These are phyloP conservation scores for Aspergillus alliaceus DNA, from an alignment of 2,329 filamentous ascomycete species.

Conservation along the genomic window DNA sequence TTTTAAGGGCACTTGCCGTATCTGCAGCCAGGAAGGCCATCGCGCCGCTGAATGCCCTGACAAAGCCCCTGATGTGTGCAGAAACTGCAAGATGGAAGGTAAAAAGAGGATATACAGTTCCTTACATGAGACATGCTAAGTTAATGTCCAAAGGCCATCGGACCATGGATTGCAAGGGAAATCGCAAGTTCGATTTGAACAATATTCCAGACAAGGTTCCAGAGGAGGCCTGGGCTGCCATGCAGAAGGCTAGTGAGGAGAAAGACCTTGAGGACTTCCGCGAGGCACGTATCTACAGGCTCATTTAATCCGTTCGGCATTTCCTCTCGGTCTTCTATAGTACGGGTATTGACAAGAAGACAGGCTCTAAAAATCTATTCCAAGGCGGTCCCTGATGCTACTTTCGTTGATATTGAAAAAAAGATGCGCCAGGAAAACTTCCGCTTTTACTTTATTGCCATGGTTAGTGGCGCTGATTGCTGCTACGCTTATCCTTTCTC, in stretches of 20 bases:
- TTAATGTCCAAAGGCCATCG: conserved; percentile 39
- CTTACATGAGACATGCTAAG: not conserved
- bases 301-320: not conserved
- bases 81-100: conserved; percentile 50
- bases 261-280: conserved; percentile 54
- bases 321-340: too few species aligned
- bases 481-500: not conserved
- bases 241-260: conserved; percentile 50
- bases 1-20: conserved; percentile 48
- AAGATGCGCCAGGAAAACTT: conserved; percentile 50
- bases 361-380: conserved; percentile 52
- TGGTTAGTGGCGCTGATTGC: conserved; percentile 32
- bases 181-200: conserved; percentile 45
- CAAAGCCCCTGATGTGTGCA: conserved; percentile 44
- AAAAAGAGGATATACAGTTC: conserved; percentile 1
- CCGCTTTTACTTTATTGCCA: conserved; percentile 54
- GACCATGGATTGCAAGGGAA: conserved; percentile 45
- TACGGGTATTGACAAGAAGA: conserved; percentile 7
- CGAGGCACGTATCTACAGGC: conserved; percentile 30
- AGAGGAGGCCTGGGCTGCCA: conserved; percentile 51
- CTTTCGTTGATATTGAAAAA: conserved; percentile 51
- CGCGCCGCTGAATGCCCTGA: conserved; percentile 46
- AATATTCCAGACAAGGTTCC: conserved; percentile 48
- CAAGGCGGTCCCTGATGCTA: conserved; percentile 48
- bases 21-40: conserved; percentile 50